These are phyloP conservation scores for Gamsiella multidivaricata DNA, from an alignment of 192 early-diverging fungal species.

Conservation along the genomic window DNA sequence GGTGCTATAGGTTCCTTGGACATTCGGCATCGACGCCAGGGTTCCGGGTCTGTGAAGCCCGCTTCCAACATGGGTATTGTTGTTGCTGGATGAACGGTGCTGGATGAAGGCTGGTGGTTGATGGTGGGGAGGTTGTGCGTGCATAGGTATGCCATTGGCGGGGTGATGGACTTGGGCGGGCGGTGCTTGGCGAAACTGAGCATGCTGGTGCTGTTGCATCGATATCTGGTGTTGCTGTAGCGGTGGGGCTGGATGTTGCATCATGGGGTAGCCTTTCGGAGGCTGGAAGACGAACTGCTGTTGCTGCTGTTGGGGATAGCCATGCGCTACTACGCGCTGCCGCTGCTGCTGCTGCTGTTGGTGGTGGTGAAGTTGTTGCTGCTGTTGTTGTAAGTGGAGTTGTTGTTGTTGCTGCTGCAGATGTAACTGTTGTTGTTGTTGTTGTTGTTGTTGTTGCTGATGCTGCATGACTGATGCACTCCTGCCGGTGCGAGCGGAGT, in stretches of 20 bases:
- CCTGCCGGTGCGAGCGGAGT: slow-evolving; percentile 27
- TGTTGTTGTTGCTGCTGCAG: slow-evolving; percentile 7
- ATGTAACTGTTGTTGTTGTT: slow-evolving; percentile 4
- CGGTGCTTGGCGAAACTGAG: no score
- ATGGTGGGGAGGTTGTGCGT: neutral
- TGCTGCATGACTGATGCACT: slow-evolving; percentile 6
- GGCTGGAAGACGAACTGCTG: neutral
- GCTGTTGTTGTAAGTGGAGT: slow-evolving; percentile 10
- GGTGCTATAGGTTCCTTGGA: slow-evolving; percentile 61
- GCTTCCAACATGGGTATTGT: no score
- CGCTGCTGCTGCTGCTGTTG: slow-evolving; percentile 22
- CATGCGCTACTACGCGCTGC: no score
- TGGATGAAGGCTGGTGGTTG: no score
- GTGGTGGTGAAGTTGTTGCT: slow-evolving; percentile 16
- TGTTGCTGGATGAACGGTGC: no score
- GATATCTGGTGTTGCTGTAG: slow-evolving; percentile 9
- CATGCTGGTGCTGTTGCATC: no score
- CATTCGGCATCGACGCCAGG: no score
- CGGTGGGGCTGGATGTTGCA: slow-evolving; percentile 1
- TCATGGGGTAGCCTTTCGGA: no score
- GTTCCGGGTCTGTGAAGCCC: no score
- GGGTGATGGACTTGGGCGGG: no score
- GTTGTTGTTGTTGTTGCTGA: slow-evolving; percentile 7
- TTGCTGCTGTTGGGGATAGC: neutral
- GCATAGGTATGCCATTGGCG: neutral